Base-by-base conservation (phyloP, 83 land plant genomes). In the Picea abies region DNA sequence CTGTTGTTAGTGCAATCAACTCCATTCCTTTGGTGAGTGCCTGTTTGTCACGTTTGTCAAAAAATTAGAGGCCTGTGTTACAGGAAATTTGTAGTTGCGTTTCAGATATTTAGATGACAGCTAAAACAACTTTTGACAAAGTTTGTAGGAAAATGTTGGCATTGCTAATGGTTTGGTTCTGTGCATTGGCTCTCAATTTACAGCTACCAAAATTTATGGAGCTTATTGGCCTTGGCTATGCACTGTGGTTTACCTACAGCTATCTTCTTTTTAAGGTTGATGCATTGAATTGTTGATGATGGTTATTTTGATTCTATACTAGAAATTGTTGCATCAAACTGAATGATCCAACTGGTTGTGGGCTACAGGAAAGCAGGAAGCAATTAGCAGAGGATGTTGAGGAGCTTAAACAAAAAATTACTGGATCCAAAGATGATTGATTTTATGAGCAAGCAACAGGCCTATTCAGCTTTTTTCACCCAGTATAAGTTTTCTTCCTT, bases 151-250 rank as follows among this genome's bases (percentile, higher is more conserved):
- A 26, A 5, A 56, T 58, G 80, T 16, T 58, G 26, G 60, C 22
- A 32, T 22, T 58, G n/a, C 62, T 58, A 35, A 78, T 16, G 64
- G 37, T 58, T 78, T 32, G 8, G 37, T 78, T 78, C 10, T 56
- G 62, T 78, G 63, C 11, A 49, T 58, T 32, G 63, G 35, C 25
- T 72, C 4, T 72, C 58, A 72, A 41, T 72, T 20, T 39, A 72
- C 84, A 92, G 94, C 75, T 92, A 25, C 94, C 94, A 17, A 90
- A 92, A 85, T 19, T 88, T 72, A 65, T 92, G 92, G 92, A 92
- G 83, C 77, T 92, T 17, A 86, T 92, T 32, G 94, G 94, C 41
- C 87, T 92, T 23, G 86, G 81, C 25, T 92, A 81, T 90, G 67
- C 89, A 22, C 17, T 90, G 35, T 90, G 94, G 94, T 92, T 92